Percentiles rank a stretch among this genome's conserved stretches.
phyloP scores from a whole-genome alignment of 169 alveolate genomes.

The Plasmodium gallinaceum region DNA sequence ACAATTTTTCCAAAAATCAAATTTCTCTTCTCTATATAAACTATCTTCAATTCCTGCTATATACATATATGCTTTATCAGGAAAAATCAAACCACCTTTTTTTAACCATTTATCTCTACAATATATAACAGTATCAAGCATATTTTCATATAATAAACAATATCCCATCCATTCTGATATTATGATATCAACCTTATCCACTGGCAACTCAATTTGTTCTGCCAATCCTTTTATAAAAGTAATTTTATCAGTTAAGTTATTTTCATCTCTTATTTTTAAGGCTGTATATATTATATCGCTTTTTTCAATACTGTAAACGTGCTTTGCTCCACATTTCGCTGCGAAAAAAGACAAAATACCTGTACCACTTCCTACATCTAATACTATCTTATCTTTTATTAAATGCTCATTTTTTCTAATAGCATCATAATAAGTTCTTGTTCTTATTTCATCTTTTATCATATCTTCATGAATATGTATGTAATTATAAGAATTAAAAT shows the following conservation, averaged over 20 bases:
- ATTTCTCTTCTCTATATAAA: conserved; percentile 94
- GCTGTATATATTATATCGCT: conserved; percentile 96
- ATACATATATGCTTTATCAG: conserved; percentile 95
- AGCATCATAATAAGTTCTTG: conserved; percentile 93
- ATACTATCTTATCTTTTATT: conserved; percentile 95
- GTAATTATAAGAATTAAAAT: conserved; percentile 97
- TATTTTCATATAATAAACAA: conserved; percentile 96
- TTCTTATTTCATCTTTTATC: conserved; percentile 97
- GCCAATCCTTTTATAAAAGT: conserved; percentile 96
- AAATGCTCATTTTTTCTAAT: conserved; percentile 93
- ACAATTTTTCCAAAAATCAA: conserved; percentile 96
- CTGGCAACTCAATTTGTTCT: conserved; percentile 97
- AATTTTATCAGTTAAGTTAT: conserved; percentile 92
- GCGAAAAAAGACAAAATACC: conserved; percentile 98
- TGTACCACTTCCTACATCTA: conserved; percentile 99
- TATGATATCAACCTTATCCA: conserved; percentile 97
- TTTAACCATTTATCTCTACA: conserved; percentile 98
- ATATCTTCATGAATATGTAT: conserved; percentile 98
- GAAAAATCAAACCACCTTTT: conserved; percentile 96
- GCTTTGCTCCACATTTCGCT: conserved; percentile 97
- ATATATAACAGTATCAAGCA: conserved; percentile 96
- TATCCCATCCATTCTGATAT: conserved; percentile 99
- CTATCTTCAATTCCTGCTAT: conserved; percentile 98
- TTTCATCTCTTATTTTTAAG: conserved; percentile 90
- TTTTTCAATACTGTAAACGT: conserved; percentile 98